These are phyloP conservation scores for Neostapfia colusana DNA, from an alignment of 176 grass and related monocot genomes.

Conservation along the genomic window DNA sequence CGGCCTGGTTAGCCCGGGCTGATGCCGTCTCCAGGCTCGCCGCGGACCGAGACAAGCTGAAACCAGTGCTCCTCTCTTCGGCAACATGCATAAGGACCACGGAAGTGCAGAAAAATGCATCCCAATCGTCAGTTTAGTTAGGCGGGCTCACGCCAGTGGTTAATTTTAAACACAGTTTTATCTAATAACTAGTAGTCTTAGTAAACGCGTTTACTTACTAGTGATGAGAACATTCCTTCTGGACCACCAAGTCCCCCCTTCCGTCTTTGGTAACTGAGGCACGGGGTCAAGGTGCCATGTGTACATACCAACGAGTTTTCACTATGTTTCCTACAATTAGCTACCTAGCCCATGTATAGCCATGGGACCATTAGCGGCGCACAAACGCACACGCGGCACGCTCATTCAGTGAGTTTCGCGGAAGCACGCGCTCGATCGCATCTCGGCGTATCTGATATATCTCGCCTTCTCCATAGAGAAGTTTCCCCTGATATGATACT, in stretches of 20 bases:
- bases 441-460: too few species aligned
- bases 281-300: background rate
- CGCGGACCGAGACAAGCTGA: too few species aligned
- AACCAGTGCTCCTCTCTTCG: too few species aligned
- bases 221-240: constrained; percentile 10
- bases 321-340: constrained; percentile 17
- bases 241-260: constrained; percentile 38
- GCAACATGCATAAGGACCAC: background rate
- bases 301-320: background rate
- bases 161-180: background rate
- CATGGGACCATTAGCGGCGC: constrained; percentile 39
- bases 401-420: background rate
- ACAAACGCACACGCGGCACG: background rate
- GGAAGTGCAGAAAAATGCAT: background rate
- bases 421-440: background rate
- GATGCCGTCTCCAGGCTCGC: too few species aligned
- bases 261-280: constrained; percentile 8
- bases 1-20: too few species aligned
- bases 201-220: constrained; percentile 8
- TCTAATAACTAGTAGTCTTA: constrained; percentile 26
- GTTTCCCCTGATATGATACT: background rate
- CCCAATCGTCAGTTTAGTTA: background rate
- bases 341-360: background rate
- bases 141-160: background rate
- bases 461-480: background rate